Base-by-base conservation (phyloP, 768 basidiomycete genomes). In the Tricholoma matsutake region DNA sequence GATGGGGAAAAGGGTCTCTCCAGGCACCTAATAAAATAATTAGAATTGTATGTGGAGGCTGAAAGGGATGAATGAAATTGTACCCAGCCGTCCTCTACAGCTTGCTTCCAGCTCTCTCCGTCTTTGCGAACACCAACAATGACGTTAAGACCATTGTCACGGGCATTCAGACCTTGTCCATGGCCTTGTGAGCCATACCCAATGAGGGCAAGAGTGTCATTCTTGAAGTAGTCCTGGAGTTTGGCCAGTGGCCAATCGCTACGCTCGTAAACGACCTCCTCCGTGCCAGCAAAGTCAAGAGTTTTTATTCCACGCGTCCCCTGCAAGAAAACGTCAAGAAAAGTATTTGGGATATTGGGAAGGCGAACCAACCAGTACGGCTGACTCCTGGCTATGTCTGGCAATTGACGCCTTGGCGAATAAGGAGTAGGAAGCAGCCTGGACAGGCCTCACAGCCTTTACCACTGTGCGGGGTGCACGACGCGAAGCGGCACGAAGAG, bases 211-310 rank as follows among this genome's bases (percentile, higher is more conserved):
- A 99, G 92, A 66, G 96, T 98, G 78, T 99, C 97, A 73, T 98
- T 91, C 79, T 98, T 98, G 86, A 99, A 97, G 85, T 96, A 99
- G 75, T 98, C 95, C 76, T 98, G 96, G 72, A 99, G 88, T 80
- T 93, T 98, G 63, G 94, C 87, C 63, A 96, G 80, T 35, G 97
- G 97, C 97, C 97, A 99, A 85, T 99, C 97, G 68, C 84, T 85
- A 65, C 93, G 92, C 80, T 98, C 96, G 71, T 96, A 98, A 51
- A 98, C 92, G 64, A 85, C 84, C 80, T 98, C 95, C 72, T 94
- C 85, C 61, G 89, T 88, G 69, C 95, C 96, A 57, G 96, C 95
- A 78, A 98, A 97, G 82, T 96, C 90, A 69, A 98, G 91, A 56
- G 94, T 95, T 81, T 98, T 96, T 68, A 97, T 71, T 60, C 95